These are phyloP conservation scores for Vinca minor DNA, from an alignment of 257 asterid species.

Conservation along the genomic window DNA sequence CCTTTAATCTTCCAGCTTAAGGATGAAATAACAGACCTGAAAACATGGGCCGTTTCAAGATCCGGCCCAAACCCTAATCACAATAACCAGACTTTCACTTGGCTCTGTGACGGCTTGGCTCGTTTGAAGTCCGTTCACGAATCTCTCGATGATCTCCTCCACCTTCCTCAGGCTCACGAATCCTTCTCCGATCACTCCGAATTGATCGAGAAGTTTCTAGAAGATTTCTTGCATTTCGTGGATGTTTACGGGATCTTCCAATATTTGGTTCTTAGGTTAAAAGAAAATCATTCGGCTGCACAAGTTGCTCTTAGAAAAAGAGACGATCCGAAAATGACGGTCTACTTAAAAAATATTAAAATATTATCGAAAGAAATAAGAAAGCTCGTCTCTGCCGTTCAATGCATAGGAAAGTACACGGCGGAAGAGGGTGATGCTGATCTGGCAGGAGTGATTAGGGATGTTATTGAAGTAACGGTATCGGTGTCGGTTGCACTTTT, in stretches of 20 bases:
- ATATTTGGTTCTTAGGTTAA: constrained; percentile 42
- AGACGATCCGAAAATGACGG: constrained; percentile 30
- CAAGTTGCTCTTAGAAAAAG: constrained; percentile 50
- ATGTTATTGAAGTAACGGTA: constrained; percentile 48
- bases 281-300: constrained; percentile 51
- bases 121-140: constrained; percentile 57
- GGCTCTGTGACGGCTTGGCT: constrained; percentile 54
- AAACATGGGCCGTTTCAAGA: constrained; percentile 28
- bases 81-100: too few relatives aligned
- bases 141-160: constrained; percentile 71
- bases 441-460: constrained; percentile 34
- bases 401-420: constrained; percentile 27
- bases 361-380: constrained; percentile 54
- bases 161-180: constrained; percentile 69
- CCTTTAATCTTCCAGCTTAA: constrained; percentile 61
- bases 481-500: constrained; percentile 41
- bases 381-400: constrained; percentile 24
- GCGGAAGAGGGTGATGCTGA: constrained; percentile 45
- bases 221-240: constrained; percentile 57
- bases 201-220: constrained; percentile 60
- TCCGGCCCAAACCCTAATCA: neutral
- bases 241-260: constrained; percentile 68
- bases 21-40: constrained; percentile 39
- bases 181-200: constrained; percentile 27
- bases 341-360: constrained; percentile 31